Conservation (phyloP, 495 filamentous ascomycete genomes). For the Trichoderma orchidacearum region DNA sequence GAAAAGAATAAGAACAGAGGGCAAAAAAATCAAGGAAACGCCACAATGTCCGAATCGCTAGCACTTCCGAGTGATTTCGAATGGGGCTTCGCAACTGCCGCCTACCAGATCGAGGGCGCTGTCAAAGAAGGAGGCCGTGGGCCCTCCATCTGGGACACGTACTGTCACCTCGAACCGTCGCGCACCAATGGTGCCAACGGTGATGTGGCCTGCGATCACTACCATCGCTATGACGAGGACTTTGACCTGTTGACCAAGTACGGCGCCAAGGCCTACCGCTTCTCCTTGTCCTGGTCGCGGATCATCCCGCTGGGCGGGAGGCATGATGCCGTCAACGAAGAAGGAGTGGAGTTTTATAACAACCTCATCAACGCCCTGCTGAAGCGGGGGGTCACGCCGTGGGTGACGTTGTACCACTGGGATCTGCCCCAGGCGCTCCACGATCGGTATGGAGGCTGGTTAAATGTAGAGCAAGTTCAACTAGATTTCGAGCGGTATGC, state of each 20-base stretch:
- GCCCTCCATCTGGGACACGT: slow-evolving; percentile 26
- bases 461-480: slow-evolving; percentile 39
- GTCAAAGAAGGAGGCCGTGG: slow-evolving; percentile 27
- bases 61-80: slow-evolving; percentile 24
- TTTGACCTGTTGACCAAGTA: slow-evolving; percentile 15
- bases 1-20: background rate
- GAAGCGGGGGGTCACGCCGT: slow-evolving; percentile 33
- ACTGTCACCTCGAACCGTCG: slow-evolving; percentile 16
- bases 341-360: slow-evolving; percentile 33
- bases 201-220: slow-evolving; percentile 18
- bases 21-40: background rate
- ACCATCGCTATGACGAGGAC: slow-evolving; percentile 16
- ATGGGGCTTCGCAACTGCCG: slow-evolving; percentile 37
- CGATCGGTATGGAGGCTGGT: slow-evolving; percentile 36
- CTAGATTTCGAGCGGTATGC: slow-evolving; percentile 37
- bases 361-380: slow-evolving; percentile 36
- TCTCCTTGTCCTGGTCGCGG: slow-evolving; percentile 22
- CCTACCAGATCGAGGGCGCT: slow-evolving; percentile 35
- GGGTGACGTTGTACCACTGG: slow-evolving; percentile 43
- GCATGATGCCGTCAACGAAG: slow-evolving; percentile 22
- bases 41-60: background rate
- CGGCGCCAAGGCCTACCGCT: slow-evolving; percentile 18
- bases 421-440: slow-evolving; percentile 40
- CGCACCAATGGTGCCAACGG: slow-evolving; percentile 16
- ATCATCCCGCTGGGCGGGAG: slow-evolving; percentile 20